phyloP scores from a whole-genome alignment of 2,329 filamentous ascomycete genomes.

The Fusarium udum region DNA sequence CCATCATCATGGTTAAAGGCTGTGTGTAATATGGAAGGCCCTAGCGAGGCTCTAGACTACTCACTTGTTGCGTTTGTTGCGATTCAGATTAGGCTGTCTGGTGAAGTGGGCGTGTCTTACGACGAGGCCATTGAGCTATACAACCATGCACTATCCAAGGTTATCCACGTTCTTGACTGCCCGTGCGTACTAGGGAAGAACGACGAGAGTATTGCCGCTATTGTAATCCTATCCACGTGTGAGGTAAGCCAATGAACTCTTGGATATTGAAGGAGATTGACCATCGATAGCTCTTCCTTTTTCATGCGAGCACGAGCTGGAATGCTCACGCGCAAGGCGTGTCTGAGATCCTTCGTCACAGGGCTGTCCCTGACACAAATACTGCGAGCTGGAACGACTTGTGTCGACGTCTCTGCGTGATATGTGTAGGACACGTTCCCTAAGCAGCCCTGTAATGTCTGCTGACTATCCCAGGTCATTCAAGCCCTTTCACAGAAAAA shows the following conservation, averaged over 20 bases:
- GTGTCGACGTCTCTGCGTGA: constrained; percentile 3
- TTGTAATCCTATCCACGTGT: constrained; percentile 4
- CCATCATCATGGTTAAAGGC: not conserved
- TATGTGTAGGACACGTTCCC: not conserved
- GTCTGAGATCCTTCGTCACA: constrained; percentile 3
- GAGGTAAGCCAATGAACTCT: not conserved
- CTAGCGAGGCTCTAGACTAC: not conserved
- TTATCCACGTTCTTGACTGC: not conserved
- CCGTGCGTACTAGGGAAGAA: not conserved
- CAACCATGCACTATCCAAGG: not conserved
- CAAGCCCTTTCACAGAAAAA: not conserved
- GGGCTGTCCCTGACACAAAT: not conserved
- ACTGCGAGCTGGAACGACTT: not conserved
- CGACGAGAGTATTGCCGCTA: not conserved
- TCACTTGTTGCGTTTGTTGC: constrained; percentile 8
- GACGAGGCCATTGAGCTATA: not conserved
- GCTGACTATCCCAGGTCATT: not conserved
- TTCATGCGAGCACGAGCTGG: not conserved
- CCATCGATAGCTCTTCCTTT: not conserved
- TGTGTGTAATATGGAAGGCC: not conserved
- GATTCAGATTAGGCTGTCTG: not conserved
- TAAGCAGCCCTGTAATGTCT: accelerated
- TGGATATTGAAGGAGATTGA: no score
- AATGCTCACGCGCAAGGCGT: constrained; percentile 3
- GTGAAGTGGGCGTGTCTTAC: not conserved